Percentiles rank a stretch among this genome's conserved stretches.
phyloP scores from a whole-genome alignment of 2,329 filamentous ascomycete species.

The Trichoderma pleuroti region DNA sequence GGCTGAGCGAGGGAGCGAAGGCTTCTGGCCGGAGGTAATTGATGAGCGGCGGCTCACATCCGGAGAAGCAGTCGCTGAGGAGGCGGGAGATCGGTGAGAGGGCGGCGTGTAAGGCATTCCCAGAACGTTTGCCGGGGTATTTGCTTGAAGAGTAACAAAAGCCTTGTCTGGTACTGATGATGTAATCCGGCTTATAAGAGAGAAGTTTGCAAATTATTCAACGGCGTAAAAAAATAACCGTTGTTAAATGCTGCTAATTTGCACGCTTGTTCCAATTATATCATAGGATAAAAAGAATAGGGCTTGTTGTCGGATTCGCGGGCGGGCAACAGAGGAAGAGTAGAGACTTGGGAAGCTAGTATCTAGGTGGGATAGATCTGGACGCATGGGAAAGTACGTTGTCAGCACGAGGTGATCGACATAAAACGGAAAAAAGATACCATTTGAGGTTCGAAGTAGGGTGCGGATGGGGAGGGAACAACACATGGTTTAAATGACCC shows the following conservation, averaged over 20 bases:
- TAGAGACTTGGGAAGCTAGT: conserved; percentile 10
- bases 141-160: neutral
- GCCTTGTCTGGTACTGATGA: neutral
- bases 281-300: conserved; percentile 10
- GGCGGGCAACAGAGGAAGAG: neutral
- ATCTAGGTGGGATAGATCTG: conserved; percentile 7
- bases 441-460: neutral
- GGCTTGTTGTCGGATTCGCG: neutral
- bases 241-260: neutral
- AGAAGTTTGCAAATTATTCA: neutral
- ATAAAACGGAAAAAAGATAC: neutral
- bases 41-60: conserved; percentile 57
- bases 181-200: neutral
- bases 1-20: conserved; percentile 59
- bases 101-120: conserved; percentile 89
- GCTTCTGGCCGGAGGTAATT: conserved; percentile 47
- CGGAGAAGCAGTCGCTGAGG: conserved; percentile 56
- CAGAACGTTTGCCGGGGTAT: conserved; percentile 24
- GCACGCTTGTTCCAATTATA: conserved; percentile 1
- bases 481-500: conserved; percentile 2
- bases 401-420: conserved; percentile 14
- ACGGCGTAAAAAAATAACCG: neutral
- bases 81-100: conserved; percentile 60
- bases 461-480: neutral
- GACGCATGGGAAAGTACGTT: conserved; percentile 15